Conservation (phyloP, 1,284 basidiomycete species). For the Paramarasmius palmivorus region DNA sequence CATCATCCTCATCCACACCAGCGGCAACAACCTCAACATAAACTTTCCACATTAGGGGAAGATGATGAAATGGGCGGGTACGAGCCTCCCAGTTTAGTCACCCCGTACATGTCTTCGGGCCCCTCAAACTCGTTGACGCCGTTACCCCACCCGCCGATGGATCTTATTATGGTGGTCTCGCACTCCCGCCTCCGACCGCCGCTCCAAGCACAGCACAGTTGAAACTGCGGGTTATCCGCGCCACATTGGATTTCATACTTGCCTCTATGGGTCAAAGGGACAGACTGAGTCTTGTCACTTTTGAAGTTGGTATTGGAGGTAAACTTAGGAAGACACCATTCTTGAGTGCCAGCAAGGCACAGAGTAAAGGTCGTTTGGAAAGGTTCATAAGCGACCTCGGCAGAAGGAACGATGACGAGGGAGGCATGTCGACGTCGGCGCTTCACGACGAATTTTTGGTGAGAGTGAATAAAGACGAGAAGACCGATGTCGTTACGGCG, state of each 20-base stretch:
- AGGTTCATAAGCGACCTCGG: constrained; percentile 77
- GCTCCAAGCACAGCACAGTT: constrained; percentile 79
- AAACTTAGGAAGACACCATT: constrained; percentile 88
- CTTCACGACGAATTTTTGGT: constrained; percentile 76
- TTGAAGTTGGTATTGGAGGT: constrained; percentile 81
- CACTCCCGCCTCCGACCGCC: constrained; percentile 71
- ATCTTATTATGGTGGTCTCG: constrained; percentile 92
- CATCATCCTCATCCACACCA: constrained; percentile 25
- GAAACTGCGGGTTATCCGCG: constrained; percentile 84
- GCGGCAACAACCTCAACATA: constrained; percentile 42
- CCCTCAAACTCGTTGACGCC: constrained; percentile 78
- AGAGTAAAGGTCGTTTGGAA: constrained; percentile 70
- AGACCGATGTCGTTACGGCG: constrained; percentile 94
- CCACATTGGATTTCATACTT: constrained; percentile 82
- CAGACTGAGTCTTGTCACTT: constrained; percentile 84
- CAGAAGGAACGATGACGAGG: constrained; percentile 37
- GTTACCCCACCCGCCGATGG: constrained; percentile 84
- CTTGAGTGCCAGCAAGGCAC: constrained; percentile 67
- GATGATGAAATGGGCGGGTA: constrained; percentile 64
- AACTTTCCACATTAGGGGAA: constrained; percentile 67
- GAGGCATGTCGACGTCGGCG: constrained; percentile 23
- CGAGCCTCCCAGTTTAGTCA: constrained; percentile 57
- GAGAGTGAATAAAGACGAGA: constrained; percentile 80
- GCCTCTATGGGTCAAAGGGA: constrained; percentile 76
- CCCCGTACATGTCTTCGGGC: constrained; percentile 75